Conservation (phyloP, 2,329 filamentous ascomycete genomes). For the Arthroderma sp. region DNA sequence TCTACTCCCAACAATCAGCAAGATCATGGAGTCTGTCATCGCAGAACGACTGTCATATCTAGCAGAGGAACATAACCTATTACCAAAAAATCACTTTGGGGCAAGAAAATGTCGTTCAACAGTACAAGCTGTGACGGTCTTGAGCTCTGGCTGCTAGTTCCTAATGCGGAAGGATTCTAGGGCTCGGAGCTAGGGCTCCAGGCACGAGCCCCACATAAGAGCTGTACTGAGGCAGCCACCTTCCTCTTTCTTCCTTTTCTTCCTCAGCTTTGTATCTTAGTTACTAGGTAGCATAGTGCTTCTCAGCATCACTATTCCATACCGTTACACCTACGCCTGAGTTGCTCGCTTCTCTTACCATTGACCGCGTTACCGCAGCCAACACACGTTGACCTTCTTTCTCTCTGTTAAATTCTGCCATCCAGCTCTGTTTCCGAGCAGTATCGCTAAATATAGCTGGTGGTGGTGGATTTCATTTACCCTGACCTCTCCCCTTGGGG, state of each 20-base stretch:
- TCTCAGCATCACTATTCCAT: no score
- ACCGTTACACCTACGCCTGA: no score
- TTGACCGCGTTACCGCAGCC: no score
- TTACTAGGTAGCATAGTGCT: no score
- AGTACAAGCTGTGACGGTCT: background rate
- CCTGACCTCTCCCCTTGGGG: background rate
- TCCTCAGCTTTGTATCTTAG: no score
- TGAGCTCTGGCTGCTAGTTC: background rate
- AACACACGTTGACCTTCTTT: background rate
- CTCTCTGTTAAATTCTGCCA: background rate
- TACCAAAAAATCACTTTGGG: background rate
- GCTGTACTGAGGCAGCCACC: no score
- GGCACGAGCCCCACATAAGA: no score
- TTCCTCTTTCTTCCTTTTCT: no score
- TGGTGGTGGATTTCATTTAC: slow-evolving; percentile 2
- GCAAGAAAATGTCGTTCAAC: background rate
- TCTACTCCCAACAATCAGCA: background rate
- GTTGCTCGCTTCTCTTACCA: no score
- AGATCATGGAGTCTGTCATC: background rate
- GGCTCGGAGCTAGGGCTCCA: no score
- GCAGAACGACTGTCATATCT: background rate
- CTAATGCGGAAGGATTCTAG: no score
- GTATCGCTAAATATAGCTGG: background rate
- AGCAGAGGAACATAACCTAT: background rate
- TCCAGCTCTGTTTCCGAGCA: no score